phyloP scores from a whole-genome alignment of 108 stramenopile species.

The Thalassiosira profunda region DNA sequence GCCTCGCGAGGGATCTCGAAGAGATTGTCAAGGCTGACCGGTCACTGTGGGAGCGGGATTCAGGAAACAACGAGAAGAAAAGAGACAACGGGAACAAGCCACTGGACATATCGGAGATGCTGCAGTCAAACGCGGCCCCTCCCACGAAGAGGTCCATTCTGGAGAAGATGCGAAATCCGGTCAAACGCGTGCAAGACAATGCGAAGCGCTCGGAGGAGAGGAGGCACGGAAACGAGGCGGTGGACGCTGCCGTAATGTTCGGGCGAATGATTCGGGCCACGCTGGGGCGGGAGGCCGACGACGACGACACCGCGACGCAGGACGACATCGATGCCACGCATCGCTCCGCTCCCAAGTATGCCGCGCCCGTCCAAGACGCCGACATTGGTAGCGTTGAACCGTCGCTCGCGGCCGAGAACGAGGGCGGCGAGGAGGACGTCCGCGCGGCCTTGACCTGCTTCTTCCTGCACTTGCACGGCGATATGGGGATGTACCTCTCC shows the following conservation, averaged over 20 bases:
- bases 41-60: constrained; percentile 53
- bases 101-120: constrained; percentile 29
- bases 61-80: constrained; percentile 57
- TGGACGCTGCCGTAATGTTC: constrained; percentile 37
- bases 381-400: constrained; percentile 69
- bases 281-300: constrained; percentile 1
- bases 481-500: constrained; percentile 71
- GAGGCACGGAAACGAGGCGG: constrained; percentile 26
- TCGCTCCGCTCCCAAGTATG: constrained; percentile 22
- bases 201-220: constrained; percentile 32
- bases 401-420: constrained; percentile 60
- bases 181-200: not conserved
- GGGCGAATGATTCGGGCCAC: constrained; percentile 31
- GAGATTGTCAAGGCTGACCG: constrained; percentile 84
- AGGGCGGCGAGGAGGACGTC: constrained; percentile 76
- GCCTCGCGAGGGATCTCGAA: constrained; percentile 74
- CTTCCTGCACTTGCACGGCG: constrained; percentile 78
- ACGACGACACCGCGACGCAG: not conserved
- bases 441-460: constrained; percentile 80
- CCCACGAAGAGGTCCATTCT: constrained; percentile 5
- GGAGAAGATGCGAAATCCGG: constrained; percentile 6
- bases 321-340: no score
- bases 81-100: constrained; percentile 58
- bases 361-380: constrained; percentile 15
- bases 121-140: constrained; percentile 14